Conservation (phyloP, 2,329 filamentous ascomycete species). For the Sporothrix schenckii region DNA sequence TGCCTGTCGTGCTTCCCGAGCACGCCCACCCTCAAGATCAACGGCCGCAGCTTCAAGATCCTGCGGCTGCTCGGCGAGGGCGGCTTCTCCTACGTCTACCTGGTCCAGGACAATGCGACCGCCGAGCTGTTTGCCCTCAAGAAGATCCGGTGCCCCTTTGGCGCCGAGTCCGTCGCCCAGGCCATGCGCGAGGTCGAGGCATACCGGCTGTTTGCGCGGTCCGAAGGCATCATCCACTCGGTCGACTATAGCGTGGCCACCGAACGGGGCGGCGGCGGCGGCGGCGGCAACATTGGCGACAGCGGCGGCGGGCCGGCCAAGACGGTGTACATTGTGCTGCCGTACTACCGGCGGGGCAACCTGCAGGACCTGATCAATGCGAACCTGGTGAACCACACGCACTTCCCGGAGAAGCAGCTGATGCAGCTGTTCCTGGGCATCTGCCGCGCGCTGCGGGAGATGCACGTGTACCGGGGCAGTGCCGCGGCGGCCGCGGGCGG, state of each 20-base stretch:
- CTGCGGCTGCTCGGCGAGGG: conserved; percentile 92
- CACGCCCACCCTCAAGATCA: conserved; percentile 92
- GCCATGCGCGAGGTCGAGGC: conserved; percentile 97
- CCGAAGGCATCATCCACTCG: conserved; percentile 82
- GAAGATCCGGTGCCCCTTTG: conserved; percentile 98
- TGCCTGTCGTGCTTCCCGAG: conserved; percentile 97
- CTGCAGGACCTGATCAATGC: conserved; percentile 98
- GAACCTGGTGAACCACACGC: conserved; percentile 91
- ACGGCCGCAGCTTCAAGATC: conserved; percentile 93
- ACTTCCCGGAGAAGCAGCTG: conserved; percentile 82
- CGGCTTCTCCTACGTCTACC: conserved; percentile 98
- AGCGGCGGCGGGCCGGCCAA: conserved; percentile 66
- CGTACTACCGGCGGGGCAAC: conserved; percentile 94
- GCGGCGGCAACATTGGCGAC: conserved; percentile 53
- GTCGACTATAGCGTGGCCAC: conserved; percentile 81
- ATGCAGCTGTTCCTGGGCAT: conserved; percentile 93
- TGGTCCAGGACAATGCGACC: conserved; percentile 86
- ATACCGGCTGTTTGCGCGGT: conserved; percentile 83
- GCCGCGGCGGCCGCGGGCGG: conserved; percentile 22
- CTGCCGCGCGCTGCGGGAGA: conserved; percentile 80
- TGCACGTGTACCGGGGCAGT: conserved; percentile 81
- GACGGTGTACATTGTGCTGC: conserved; percentile 94
- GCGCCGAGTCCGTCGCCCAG: conserved; percentile 90
- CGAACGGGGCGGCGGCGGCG: conserved; percentile 62
- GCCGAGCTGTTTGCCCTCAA: conserved; percentile 91